A percentile compares a stretch with the other conserved stretches of the same genome.
Conservation (phyloP, 2,329 filamentous ascomycete genomes). For the Raffaelea ambrosiae region DNA sequence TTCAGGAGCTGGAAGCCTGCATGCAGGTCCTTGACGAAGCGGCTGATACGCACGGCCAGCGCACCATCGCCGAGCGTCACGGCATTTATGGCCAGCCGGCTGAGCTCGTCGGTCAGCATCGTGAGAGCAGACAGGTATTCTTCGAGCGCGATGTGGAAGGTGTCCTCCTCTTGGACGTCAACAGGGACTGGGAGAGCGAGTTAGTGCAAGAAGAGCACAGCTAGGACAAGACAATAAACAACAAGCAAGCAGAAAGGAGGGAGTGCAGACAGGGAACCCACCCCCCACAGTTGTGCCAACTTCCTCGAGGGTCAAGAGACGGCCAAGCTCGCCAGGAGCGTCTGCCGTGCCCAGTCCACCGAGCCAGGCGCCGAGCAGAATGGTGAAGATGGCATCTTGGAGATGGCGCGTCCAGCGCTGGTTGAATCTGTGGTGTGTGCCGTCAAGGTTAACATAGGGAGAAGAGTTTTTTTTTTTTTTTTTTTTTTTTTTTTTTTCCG, state of each 20-base stretch:
- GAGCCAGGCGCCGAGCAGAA: conserved; percentile 62
- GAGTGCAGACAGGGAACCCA: too few relatives aligned
- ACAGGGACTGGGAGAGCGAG: conserved; percentile 57
- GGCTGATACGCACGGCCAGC: conserved; percentile 77
- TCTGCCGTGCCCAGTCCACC: conserved; percentile 56
- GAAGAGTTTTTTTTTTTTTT: too few relatives aligned
- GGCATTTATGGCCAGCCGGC: conserved; percentile 85
- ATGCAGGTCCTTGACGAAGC: conserved; percentile 91
- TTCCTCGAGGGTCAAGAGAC: conserved; percentile 79
- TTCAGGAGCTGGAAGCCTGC: conserved; percentile 96
- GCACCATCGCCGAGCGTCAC: conserved; percentile 86
- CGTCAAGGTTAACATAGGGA: too few relatives aligned
- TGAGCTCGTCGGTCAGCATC: conserved; percentile 79
- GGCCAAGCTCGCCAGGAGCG: conserved; percentile 41
- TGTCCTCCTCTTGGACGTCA: conserved; percentile 81
- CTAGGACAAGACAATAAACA: too few relatives aligned
- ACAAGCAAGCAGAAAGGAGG: too few relatives aligned
- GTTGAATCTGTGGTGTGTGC: conserved; percentile 53
- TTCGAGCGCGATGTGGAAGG: conserved; percentile 93
- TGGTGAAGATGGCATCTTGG: conserved; percentile 62
- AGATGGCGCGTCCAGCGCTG: conserved; percentile 74
- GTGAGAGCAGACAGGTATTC: conserved; percentile 91
- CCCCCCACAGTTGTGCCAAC: conserved; percentile 70
- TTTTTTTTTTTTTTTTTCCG: too few relatives aligned
- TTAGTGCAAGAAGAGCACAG: conserved; percentile 15